Conservation (phyloP, 208 protist genomes). For the Ichthyophonus hoferi region DNA sequence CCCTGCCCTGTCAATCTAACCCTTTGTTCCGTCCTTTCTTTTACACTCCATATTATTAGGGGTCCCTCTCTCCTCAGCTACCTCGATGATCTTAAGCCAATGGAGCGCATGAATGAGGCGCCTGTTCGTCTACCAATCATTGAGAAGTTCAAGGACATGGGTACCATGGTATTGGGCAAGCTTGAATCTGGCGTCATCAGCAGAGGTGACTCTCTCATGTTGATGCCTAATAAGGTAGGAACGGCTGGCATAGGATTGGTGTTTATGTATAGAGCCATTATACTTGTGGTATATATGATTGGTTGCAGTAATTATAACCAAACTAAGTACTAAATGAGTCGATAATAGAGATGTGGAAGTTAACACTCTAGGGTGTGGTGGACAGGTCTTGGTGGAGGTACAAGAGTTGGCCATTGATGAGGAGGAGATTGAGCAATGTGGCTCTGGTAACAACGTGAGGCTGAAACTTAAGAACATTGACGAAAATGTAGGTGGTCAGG, state of each 20-base stretch:
- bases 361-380: no score
- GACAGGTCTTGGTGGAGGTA: slow-evolving; percentile 8
- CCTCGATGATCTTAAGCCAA: slow-evolving; percentile 76
- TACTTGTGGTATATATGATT: no score
- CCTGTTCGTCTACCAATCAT: slow-evolving; percentile 84
- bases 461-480: slow-evolving; percentile 70
- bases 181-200: slow-evolving; percentile 82
- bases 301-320: no score
- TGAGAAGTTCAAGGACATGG: slow-evolving; percentile 85
- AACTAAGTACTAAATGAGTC: no score
- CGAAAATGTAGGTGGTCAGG: slow-evolving; percentile 27
- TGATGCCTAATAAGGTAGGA: slow-evolving; percentile 62
- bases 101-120: slow-evolving; percentile 71
- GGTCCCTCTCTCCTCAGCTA: slow-evolving; percentile 81
- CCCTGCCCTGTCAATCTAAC: background rate
- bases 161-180: slow-evolving; percentile 85
- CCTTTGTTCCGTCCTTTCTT: background rate
- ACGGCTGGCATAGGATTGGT: no score
- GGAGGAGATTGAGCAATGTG: slow-evolving; percentile 76
- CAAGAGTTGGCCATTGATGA: slow-evolving; percentile 67
- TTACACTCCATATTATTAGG: slow-evolving; percentile 50
- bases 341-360: no score
- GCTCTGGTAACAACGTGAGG: slow-evolving; percentile 83
- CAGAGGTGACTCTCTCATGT: slow-evolving; percentile 70
- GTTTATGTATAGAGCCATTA: no score